A percentile compares a stretch with the other conserved stretches of the same genome.
Conservation (phyloP, 306 rosid species). For the Sindora glabra region DNA sequence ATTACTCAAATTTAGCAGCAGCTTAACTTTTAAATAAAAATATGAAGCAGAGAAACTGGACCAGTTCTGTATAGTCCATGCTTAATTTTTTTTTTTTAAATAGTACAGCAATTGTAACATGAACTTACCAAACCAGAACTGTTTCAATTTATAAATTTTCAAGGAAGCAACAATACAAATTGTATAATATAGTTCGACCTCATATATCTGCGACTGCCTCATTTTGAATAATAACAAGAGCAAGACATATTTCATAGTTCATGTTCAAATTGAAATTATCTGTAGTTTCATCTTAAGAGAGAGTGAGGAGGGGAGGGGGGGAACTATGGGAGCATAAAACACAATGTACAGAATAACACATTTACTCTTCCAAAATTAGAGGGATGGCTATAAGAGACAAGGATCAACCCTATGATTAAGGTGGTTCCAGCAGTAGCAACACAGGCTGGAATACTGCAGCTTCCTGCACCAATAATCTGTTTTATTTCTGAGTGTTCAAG, state of each 20-base stretch:
- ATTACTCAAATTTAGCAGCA: too few relatives aligned
- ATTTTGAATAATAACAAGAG: not conserved
- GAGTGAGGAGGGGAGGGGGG: too few relatives aligned
- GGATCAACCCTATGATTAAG: conserved; percentile 68
- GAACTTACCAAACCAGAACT: not conserved
- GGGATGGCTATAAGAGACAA: not conserved
- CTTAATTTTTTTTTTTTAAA: too few relatives aligned
- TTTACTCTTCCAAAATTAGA: not conserved
- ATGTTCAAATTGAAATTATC: not conserved
- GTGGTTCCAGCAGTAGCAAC: conserved; percentile 90
- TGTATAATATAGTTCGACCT: not conserved
- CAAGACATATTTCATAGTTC: not conserved
- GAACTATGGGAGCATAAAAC: too few relatives aligned
- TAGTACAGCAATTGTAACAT: not conserved
- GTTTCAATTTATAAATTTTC: not conserved
- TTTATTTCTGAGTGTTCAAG: conserved; percentile 51
- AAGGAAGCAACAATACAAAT: not conserved
- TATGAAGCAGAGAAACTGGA: too few relatives aligned
- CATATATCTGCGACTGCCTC: not conserved
- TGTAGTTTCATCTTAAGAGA: not conserved
- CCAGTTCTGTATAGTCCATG: too few relatives aligned
- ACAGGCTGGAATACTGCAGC: conserved; percentile 51
- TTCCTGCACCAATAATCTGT: conserved; percentile 47
- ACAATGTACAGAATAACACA: not conserved
- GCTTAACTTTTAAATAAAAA: too few relatives aligned